A percentile compares a stretch with the other conserved stretches of the same genome.
Evolutionary conservation across 1,139 yeast species (phyloP).

Genomic region (Sugiyamaella pinicola): DNA sequence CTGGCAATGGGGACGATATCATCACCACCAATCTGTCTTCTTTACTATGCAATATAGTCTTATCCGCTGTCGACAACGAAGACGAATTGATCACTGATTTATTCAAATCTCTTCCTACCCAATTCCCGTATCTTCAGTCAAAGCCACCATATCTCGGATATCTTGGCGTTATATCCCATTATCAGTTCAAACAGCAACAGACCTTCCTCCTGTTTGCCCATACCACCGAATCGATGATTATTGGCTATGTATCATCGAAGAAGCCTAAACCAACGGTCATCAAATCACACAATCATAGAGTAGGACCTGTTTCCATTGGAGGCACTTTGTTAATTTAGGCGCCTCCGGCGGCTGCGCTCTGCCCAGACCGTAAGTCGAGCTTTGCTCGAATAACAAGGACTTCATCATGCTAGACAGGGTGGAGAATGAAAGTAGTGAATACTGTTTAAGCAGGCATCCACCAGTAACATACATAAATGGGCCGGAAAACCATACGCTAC

Average conservation of each 20-base stretch:
- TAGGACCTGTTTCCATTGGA: conserved; percentile 16
- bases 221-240: conserved; percentile 35
- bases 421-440: neutral
- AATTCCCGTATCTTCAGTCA: conserved; percentile 27
- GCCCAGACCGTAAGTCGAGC: conserved; percentile 14
- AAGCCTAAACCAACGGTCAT: conserved; percentile 10
- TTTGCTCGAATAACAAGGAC: conserved; percentile 1
- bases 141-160: conserved; percentile 33
- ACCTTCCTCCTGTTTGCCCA: conserved; percentile 29
- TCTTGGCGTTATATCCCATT: conserved; percentile 22
- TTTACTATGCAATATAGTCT: conserved; percentile 15
- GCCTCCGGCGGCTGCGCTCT: conserved; percentile 14
- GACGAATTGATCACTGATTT: neutral
- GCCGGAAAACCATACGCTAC: neutral
- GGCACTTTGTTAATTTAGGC: conserved; percentile 5
- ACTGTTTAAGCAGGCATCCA: no score
- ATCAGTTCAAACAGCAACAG: neutral
- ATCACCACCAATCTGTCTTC: conserved; percentile 35
- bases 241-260: conserved; percentile 23
- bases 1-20: conserved; percentile 47
- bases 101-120: conserved; percentile 2
- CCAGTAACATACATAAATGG: no score
- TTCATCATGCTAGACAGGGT: no score
- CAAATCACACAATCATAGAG: conserved; percentile 1
- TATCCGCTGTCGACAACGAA: neutral